A percentile compares a stretch with the other conserved stretches of the same genome.
Evolutionary conservation across 257 asterid genomes (phyloP).

Genomic region (Anisodus tanguticus): DNA sequence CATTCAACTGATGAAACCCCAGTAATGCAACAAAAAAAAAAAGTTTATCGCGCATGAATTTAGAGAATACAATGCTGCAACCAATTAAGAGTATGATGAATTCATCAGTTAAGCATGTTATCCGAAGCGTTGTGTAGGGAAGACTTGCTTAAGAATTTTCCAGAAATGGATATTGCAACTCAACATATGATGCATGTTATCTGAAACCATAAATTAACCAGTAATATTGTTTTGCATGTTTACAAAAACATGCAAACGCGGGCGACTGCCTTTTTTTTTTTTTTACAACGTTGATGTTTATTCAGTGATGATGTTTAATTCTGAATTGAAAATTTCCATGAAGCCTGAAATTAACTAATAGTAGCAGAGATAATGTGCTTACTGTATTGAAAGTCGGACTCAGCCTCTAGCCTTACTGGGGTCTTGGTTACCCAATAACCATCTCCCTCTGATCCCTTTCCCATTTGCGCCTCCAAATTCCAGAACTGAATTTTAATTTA

Average conservation of each 20-base stretch:
- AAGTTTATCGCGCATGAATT: background rate
- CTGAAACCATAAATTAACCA: background rate
- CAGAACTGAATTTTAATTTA: background rate
- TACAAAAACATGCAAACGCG: background rate
- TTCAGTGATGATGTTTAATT: background rate
- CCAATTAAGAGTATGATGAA: background rate
- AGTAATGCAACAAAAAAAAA: background rate
- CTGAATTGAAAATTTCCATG: background rate
- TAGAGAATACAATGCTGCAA: background rate
- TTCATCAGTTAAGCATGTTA: background rate
- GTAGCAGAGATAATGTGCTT: background rate
- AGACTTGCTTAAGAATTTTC: background rate
- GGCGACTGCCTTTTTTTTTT: too few species aligned
- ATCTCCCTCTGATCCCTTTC: constrained; percentile 1
- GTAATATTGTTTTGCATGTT: background rate
- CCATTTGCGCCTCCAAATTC: background rate
- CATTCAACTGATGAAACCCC: background rate
- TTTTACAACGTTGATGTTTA: too few species aligned
- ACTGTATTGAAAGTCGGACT: constrained; percentile 15
- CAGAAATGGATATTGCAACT: background rate
- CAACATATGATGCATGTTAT: background rate
- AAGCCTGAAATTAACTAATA: background rate
- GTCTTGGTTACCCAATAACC: background rate
- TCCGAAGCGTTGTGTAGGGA: too few species aligned
- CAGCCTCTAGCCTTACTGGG: background rate